Evolutionary conservation across 2,329 filamentous ascomycete genomes (phyloP).

Genomic region (Tolypocladium guangdongense): DNA sequence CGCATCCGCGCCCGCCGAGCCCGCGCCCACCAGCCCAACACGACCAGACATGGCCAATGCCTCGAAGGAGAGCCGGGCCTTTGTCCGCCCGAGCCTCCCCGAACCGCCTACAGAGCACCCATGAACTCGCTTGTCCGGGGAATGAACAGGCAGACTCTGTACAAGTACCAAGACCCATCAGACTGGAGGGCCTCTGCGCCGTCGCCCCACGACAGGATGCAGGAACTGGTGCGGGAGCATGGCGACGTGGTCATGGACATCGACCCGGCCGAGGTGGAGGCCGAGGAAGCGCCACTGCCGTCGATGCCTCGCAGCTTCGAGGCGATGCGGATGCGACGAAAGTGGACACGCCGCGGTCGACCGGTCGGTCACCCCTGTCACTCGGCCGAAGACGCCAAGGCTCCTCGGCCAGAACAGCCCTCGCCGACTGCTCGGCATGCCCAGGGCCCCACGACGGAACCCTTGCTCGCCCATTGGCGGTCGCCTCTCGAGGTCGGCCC

Average conservation of each 20-base stretch:
- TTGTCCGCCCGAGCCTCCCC: not conserved
- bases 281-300: not conserved
- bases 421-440: not conserved
- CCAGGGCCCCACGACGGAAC: no score
- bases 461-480: not conserved
- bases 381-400: not conserved
- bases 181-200: not conserved
- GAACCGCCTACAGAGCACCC: slow-evolving; percentile 2
- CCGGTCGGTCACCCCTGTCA: not conserved
- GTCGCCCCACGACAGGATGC: not conserved
- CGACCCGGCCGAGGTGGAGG: not conserved
- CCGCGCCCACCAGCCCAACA: no score
- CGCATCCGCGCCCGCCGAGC: not conserved
- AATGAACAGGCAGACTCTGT: slow-evolving; percentile 1
- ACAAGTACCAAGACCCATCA: not conserved
- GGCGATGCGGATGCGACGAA: not conserved
- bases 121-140: slow-evolving; percentile 1
- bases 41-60: not conserved
- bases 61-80: not conserved
- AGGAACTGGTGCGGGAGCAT: not conserved
- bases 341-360: not conserved
- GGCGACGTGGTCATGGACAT: not conserved
- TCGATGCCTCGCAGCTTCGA: not conserved
- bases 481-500: not conserved
- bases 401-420: no score